Base-by-base conservation (phyloP, 345 rosid genomes). In the Murraya koenigii region DNA sequence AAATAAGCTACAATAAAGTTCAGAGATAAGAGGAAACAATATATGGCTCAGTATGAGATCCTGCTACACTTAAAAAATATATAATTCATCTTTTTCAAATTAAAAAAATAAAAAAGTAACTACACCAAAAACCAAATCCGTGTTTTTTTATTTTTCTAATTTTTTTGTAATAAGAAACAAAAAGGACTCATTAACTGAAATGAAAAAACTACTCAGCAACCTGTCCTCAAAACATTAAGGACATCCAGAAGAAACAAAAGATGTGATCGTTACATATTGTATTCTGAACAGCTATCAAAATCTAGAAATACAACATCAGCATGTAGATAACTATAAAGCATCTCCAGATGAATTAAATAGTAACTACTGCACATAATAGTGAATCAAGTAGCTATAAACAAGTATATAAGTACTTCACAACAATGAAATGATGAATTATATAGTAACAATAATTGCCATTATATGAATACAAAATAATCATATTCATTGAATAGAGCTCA, bases 1-100 rank as follows among this genome's bases (percentile, higher is more conserved):
- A 89, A 78, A 91, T 89, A 69, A 91, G 89, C 95, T 91, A 75
- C 83, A 82, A 69, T 20, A 75, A 58, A 66, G 79, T 79, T 77
- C 61, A 61, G 52, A 63, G 77, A 41, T 35, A 77, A 72, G 59
- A 79, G 74, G 65, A 61, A 76, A 49, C 33, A 39, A 62, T 69
- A 54, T 56, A 66, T 56, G 74, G 55, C 66, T 71, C 9, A 19
- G 65, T 5, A 35, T 11, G 60, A 32, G 66, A 77, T 55, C 44
- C 35, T 44, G 19, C 38, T 23, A 60, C 28, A 71, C 67, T 60
- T 8, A 25, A 22, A 22, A 38, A 72, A 52, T 44, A 52, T 52
- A 17, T 5, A 5, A 17, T 15, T 52, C 56, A 17, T 52, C n/a
- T 0, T 52, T 44, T 44, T 44, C 49, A 44, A 44, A 44, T 44